These are phyloP conservation scores for Lagenidium sp. DNA, from an alignment of 352 stramenopile genomes.

Conservation along the genomic window DNA sequence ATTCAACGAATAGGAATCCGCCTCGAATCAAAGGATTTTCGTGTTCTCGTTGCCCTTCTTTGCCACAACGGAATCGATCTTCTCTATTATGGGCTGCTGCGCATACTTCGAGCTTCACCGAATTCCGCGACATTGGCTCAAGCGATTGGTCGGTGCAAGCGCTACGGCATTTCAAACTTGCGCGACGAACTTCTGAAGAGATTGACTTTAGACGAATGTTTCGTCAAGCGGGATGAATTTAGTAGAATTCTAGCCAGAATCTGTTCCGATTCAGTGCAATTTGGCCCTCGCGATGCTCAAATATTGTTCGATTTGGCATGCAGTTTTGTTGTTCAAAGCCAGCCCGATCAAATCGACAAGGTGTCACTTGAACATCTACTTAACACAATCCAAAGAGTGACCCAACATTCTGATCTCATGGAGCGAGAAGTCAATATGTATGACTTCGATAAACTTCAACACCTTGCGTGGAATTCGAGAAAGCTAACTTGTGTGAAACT, in stretches of 20 bases:
- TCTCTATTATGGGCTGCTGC: slow-evolving; percentile 40
- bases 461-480: slow-evolving; percentile 38
- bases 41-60: slow-evolving; percentile 37
- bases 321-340: too few species aligned
- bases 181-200: slow-evolving; percentile 26
- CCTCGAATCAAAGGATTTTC: slow-evolving; percentile 26
- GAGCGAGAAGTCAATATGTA: too few species aligned
- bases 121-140: slow-evolving; percentile 14
- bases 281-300: too few species aligned
- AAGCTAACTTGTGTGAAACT: slow-evolving; percentile 29
- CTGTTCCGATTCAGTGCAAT: slow-evolving; percentile 26
- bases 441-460: slow-evolving; percentile 28
- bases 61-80: slow-evolving; percentile 37
- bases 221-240: slow-evolving; percentile 29
- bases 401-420: too few species aligned
- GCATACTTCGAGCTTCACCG: slow-evolving; percentile 19
- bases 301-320: too few species aligned
- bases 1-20: slow-evolving; percentile 25
- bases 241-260: slow-evolving; percentile 27
- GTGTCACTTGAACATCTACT: too few species aligned
- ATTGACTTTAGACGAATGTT: slow-evolving; percentile 26
- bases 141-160: slow-evolving; percentile 21
- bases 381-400: too few species aligned
- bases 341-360: too few species aligned
- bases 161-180: slow-evolving; percentile 27